Evolutionary conservation across 1,139 yeast genomes (phyloP).

Genomic region (Geotrichum klebahnii): DNA sequence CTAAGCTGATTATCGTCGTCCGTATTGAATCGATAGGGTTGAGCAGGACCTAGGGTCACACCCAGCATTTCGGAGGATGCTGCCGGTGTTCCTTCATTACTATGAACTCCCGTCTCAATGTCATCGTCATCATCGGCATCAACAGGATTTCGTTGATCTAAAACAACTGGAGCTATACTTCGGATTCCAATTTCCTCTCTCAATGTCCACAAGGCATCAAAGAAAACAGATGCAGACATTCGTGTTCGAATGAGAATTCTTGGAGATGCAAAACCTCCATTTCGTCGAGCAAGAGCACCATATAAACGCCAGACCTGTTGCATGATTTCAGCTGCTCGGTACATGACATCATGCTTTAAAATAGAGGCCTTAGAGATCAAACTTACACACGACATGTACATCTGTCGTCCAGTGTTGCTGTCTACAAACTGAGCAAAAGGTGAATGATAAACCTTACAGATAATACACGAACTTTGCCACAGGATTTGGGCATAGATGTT

Average conservation of each 20-base stretch:
- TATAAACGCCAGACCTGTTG: constrained; percentile 89
- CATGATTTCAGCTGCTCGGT: constrained; percentile 90
- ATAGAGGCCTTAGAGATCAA: constrained; percentile 77
- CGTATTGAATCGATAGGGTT: constrained; percentile 1
- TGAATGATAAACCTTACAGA: constrained; percentile 75
- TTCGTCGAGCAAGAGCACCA: constrained; percentile 49
- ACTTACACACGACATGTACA: constrained; percentile 65
- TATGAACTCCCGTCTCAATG: not conserved
- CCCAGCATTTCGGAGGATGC: not conserved
- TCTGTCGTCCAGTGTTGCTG: constrained; percentile 63
- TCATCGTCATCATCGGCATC: constrained; percentile 26
- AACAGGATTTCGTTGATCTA: constrained; percentile 32
- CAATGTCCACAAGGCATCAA: constrained; percentile 79
- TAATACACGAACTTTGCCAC: constrained; percentile 89
- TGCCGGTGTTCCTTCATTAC: constrained; percentile 1
- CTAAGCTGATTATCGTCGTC: constrained; percentile 6
- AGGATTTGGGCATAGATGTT: constrained; percentile 73
- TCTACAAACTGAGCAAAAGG: constrained; percentile 64
- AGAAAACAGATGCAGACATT: constrained; percentile 88
- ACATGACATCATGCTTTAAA: constrained; percentile 85
- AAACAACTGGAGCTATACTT: constrained; percentile 39
- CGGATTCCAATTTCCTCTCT: constrained; percentile 72
- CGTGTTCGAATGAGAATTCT: constrained; percentile 63
- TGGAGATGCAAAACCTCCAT: constrained; percentile 31
- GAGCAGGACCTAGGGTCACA: not conserved